These are phyloP conservation scores for Epicoccum nigrum DNA, from an alignment of 2,329 filamentous ascomycete species.

Conservation along the genomic window DNA sequence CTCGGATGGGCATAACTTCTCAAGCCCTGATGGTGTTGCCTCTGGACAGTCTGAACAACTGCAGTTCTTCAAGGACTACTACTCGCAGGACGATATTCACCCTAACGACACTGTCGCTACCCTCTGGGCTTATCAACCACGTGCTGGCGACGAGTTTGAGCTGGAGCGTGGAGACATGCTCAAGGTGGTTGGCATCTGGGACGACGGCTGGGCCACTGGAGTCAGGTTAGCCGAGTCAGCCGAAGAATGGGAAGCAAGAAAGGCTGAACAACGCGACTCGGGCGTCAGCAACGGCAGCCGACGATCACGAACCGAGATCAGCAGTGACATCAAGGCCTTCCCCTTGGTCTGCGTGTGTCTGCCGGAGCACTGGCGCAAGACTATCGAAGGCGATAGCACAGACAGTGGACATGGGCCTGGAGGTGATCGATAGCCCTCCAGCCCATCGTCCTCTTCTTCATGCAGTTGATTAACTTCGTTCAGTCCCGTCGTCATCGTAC, in stretches of 20 bases:
- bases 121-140: constrained; percentile 95
- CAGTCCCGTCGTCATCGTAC: constrained; percentile 34
- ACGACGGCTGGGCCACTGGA: constrained; percentile 98
- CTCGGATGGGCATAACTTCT: constrained; percentile 67
- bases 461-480: constrained; percentile 33
- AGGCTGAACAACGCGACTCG: constrained; percentile 84
- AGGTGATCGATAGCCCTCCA: constrained; percentile 43
- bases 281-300: constrained; percentile 82
- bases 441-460: constrained; percentile 28
- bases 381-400: constrained; percentile 80
- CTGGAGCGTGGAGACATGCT: constrained; percentile 97
- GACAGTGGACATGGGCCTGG: constrained; percentile 39
- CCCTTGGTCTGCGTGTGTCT: constrained; percentile 95
- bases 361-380: constrained; percentile 95
- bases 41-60: constrained; percentile 96
- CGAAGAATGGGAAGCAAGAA: constrained; percentile 84
- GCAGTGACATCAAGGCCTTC: constrained; percentile 95
- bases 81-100: constrained; percentile 94
- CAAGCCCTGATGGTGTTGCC: constrained; percentile 80
- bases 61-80: constrained; percentile 98
- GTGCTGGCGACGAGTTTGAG: constrained; percentile 89
- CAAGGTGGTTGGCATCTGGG: constrained; percentile 98
- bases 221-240: constrained; percentile 80
- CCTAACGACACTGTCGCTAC: constrained; percentile 88
- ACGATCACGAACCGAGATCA: constrained; percentile 38